Base-by-base conservation (phyloP, 2,329 filamentous ascomycete species). In the Karstenula rhodostoma region DNA sequence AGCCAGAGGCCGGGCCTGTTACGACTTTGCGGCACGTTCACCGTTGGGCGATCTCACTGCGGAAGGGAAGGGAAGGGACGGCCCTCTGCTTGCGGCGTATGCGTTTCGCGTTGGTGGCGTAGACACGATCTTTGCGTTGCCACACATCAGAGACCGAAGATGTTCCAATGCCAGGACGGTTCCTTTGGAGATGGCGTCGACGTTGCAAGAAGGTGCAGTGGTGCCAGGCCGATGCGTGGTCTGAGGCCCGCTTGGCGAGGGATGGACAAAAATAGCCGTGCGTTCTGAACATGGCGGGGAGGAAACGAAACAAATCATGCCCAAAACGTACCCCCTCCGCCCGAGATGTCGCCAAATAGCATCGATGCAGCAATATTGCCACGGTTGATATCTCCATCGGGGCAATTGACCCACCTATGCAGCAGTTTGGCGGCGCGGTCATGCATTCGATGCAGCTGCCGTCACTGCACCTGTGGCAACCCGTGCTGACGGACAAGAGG, bases 201-300 rank as follows among this genome's bases (percentile, higher is more conserved):
- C 32, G 43, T 42, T 42, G 33, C 43, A 56, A 56, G n/a, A 56
- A 49, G 44, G 52, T 52, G 22, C 48, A 27, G 48, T 49, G 55
- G 33, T 50, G 62, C 61, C 64, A 63, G 56, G 59, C 47, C 57
- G 40, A 40, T 32, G 42, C 27, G 42, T 54, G 54, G 44, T 42
- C 15, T 29, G 51, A n/a, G 43, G 46, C 15, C 33, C 49, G 33
- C 35, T 52, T 52, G 35, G 49, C 49, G 35, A 56, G 35, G 33
- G 25, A 27, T 40, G 50, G 51, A 55, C 67, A 71, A 73, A 70
- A 72, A 72, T 74, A 75, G 71, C 54, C 63, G 57, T 68, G 47
- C 23, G 53, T 40, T 60, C 59, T 53, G 50, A 35, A 29, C 23
- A 56, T 62, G 57, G 40, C 35, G 57, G 23, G 7, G 35, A 32